Percentiles rank a stretch among this genome's conserved stretches.
Conservation (phyloP, 1,139 yeast genomes). For the Cylindricascospora bacillispora region DNA sequence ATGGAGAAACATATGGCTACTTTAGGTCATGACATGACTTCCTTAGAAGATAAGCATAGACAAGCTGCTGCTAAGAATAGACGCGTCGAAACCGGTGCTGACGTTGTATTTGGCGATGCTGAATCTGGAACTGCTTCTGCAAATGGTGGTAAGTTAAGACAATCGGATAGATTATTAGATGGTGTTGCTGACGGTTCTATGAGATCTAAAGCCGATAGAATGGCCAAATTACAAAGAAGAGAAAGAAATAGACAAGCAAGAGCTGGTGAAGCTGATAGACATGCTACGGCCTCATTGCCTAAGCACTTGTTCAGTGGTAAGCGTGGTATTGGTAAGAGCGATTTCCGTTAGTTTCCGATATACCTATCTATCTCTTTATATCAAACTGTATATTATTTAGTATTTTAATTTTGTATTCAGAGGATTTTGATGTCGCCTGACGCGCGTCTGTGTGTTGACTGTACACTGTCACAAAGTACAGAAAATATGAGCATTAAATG, state of each 20-base stretch:
- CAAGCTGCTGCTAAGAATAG: conserved; percentile 30
- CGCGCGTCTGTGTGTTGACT: too few species aligned
- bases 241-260: conserved; percentile 88
- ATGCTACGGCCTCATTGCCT: conserved; percentile 70
- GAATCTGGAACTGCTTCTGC: conserved; percentile 18
- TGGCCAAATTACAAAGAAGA: conserved; percentile 82
- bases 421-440: too few species aligned
- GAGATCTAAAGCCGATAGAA: conserved; percentile 76
- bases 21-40: conserved; percentile 75
- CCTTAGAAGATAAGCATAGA: conserved; percentile 40
- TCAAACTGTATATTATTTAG: too few species aligned
- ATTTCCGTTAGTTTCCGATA: conserved; percentile 38
- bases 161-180: conserved; percentile 71
- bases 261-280: conserved; percentile 95
- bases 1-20: conserved; percentile 84
- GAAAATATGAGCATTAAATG: too few species aligned
- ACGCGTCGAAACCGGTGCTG: conserved; percentile 55
- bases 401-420: too few species aligned
- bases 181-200: conserved; percentile 78
- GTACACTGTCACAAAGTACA: too few species aligned
- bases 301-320: conserved; percentile 94
- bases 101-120: conserved; percentile 44
- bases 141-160: conserved; percentile 37
- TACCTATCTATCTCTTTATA: too few species aligned
- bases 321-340: conserved; percentile 85